A percentile compares a stretch with the other conserved stretches of the same genome.
These are phyloP conservation scores for Calocybe gambosa DNA, from an alignment of 1,284 basidiomycete genomes.

Conservation along the genomic window DNA sequence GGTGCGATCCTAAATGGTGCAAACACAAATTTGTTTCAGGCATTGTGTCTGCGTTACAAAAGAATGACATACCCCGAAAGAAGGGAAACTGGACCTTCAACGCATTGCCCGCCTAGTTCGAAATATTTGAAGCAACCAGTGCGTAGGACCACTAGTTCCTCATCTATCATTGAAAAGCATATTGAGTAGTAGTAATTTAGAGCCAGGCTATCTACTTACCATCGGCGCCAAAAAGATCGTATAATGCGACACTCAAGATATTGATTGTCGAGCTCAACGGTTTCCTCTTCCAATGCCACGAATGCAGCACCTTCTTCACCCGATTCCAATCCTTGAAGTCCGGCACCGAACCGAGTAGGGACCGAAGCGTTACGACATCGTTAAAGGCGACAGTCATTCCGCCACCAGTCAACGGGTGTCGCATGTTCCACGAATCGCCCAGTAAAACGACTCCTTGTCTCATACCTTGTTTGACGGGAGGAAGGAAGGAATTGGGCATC, in stretches of 20 bases:
- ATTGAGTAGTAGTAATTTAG: not conserved
- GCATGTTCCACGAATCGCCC: slow-evolving; percentile 99
- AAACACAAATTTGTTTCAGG: not conserved
- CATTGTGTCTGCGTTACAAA: not conserved
- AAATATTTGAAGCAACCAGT: slow-evolving; percentile 98
- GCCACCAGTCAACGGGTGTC: slow-evolving; percentile 95
- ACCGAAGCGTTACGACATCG: slow-evolving; percentile 73
- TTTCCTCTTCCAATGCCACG: slow-evolving; percentile 86
- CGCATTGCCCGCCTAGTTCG: slow-evolving; percentile 85
- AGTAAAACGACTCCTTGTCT: slow-evolving; percentile 81
- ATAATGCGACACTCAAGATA: slow-evolving; percentile 85
- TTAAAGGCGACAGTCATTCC: slow-evolving; percentile 93
- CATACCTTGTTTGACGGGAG: slow-evolving; percentile 76
- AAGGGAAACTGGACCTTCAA: slow-evolving; percentile 84
- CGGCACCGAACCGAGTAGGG: slow-evolving; percentile 47
- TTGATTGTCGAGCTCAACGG: slow-evolving; percentile 80
- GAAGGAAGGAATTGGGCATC: slow-evolving; percentile 97
- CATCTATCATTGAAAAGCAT: slow-evolving; percentile 42
- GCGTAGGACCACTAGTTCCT: slow-evolving; percentile 76
- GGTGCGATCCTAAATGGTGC: slow-evolving; percentile 48
- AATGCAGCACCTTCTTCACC: slow-evolving; percentile 51
- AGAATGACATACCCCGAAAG: slow-evolving; percentile 62
- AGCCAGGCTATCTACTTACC: slow-evolving; percentile 37
- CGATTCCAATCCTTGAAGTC: slow-evolving; percentile 60
- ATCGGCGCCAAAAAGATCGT: slow-evolving; percentile 88